Evolutionary conservation across 805 yeast species (phyloP), one percentile per base, ranked within the genome.

Genomic region (Nakazawaea wyomingensis): DNA sequence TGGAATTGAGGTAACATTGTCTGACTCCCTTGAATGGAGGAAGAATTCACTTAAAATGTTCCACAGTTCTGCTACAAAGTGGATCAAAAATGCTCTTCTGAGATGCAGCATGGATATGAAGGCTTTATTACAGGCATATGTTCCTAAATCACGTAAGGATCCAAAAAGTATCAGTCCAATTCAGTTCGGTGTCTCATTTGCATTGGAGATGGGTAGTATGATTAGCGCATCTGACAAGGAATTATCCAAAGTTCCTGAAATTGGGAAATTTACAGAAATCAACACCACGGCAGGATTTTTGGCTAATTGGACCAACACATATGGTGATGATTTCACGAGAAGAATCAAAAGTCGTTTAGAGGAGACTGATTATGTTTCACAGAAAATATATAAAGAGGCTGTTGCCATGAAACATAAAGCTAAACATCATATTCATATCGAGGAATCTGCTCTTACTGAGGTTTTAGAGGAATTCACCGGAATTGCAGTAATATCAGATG

Each of bases 121-220:
- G 59, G 78, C 88, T 34, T 68, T 91, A 49, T 68, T 93, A 37
- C 93, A 86, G 54, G 69, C 83, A 0, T 93, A 91, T 54, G 76
- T 89, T 3, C 72, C 87, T 1, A 54, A 50, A 24, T 55, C 55
- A 6, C 59, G 60, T 19, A 38, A 26, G n/a, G 14, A 30, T 50
- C 29, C 59, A 50, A 38, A 44, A 48, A 11, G 41, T 44, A 22
- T 36, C n/a, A 47, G 50, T 36, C 39, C 56, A 28, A 73, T 85
- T 33, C 82, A 85, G 44, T 80, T 74, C 54, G 98, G 98, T 43
- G 82, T 89, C 38, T 82, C 95, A 0, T 86, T 91, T 69, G 98
- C 99, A 0, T 66, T 90, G 45, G 93, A 86, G 50, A 75, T 88
- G 81, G 95, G 96, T 1, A 88, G 93, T 4, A 60, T 75, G 4